Conservation (phyloP, 139 green algal genomes). For the Closterium sp. region DNA sequence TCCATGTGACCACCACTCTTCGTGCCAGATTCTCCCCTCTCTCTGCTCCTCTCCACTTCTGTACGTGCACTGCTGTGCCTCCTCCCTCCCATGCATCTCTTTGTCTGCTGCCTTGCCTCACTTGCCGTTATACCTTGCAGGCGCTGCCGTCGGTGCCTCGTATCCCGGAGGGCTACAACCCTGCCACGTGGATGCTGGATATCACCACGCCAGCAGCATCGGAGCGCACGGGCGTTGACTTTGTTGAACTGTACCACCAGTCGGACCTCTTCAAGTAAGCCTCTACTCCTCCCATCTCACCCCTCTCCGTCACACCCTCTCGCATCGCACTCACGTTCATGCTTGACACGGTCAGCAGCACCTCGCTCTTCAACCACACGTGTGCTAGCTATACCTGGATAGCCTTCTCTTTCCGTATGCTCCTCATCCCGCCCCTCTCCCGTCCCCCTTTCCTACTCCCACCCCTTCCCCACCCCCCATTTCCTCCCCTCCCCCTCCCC, state of each 20-base stretch:
- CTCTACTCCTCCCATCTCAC: background rate
- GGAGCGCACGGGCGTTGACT: slow-evolving; percentile 28
- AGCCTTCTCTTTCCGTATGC: too few species aligned
- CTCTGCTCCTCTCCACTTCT: background rate
- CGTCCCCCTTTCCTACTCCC: too few species aligned
- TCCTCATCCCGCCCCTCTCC: too few species aligned
- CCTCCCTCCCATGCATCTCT: background rate
- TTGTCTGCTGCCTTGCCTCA: background rate
- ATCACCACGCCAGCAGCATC: slow-evolving; percentile 41
- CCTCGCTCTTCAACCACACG: too few species aligned
- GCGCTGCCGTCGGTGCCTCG: slow-evolving; percentile 15
- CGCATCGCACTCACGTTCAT: too few species aligned
- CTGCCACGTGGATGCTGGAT: slow-evolving; percentile 81
- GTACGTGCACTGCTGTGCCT: background rate
- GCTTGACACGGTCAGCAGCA: too few species aligned
- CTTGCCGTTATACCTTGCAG: background rate
- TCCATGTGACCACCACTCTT: background rate
- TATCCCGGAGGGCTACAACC: slow-evolving; percentile 64
- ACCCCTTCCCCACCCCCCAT: too few species aligned
- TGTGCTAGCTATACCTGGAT: too few species aligned
- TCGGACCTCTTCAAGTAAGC: slow-evolving; percentile 22
- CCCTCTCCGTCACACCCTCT: too few species aligned
- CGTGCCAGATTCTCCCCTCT: background rate
- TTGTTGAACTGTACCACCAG: slow-evolving; percentile 34
- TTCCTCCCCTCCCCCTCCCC: too few species aligned